phyloP scores from a whole-genome alignment of 164 flowering plant species.

The Chloranthus sessilifolius region DNA sequence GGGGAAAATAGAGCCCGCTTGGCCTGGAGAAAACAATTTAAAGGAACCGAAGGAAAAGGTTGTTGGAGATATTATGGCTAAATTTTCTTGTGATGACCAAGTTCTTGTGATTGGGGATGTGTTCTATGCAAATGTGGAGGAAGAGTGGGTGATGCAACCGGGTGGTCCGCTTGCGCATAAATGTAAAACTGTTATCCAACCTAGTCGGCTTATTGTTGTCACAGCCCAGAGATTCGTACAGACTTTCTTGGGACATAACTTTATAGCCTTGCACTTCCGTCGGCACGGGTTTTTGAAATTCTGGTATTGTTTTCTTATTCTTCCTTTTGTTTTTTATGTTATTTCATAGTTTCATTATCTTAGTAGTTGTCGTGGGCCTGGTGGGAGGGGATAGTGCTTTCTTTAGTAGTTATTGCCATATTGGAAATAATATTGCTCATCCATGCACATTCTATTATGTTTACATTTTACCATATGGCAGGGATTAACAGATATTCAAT shows the following conservation, averaged over 20 bases:
- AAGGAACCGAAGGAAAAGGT: slow-evolving; percentile 50
- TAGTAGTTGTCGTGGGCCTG: no score
- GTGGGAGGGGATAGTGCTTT: no score
- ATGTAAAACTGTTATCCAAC: slow-evolving; percentile 84
- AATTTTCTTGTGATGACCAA: slow-evolving; percentile 59
- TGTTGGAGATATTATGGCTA: slow-evolving; percentile 51
- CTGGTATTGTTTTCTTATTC: slow-evolving; percentile 48
- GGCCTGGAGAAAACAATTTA: slow-evolving; percentile 69
- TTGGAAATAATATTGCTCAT: no score
- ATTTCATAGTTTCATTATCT: background rate
- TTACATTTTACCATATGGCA: no score
- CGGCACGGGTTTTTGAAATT: slow-evolving; percentile 94
- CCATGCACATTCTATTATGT: no score
- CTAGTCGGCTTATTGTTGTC: slow-evolving; percentile 68
- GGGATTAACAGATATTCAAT: no score
- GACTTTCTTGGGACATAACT: slow-evolving; percentile 82
- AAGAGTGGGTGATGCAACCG: slow-evolving; percentile 91
- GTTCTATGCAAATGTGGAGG: slow-evolving; percentile 83
- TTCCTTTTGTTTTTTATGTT: background rate
- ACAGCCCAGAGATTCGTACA: slow-evolving; percentile 96
- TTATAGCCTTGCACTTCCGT: slow-evolving; percentile 83
- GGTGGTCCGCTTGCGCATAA: slow-evolving; percentile 92
- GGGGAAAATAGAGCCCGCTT: slow-evolving; percentile 67
- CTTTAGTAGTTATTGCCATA: no score
- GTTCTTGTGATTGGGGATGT: slow-evolving; percentile 94